Base-by-base conservation (phyloP, 2,329 filamentous ascomycete species). In the Fusarium sp. region DNA sequence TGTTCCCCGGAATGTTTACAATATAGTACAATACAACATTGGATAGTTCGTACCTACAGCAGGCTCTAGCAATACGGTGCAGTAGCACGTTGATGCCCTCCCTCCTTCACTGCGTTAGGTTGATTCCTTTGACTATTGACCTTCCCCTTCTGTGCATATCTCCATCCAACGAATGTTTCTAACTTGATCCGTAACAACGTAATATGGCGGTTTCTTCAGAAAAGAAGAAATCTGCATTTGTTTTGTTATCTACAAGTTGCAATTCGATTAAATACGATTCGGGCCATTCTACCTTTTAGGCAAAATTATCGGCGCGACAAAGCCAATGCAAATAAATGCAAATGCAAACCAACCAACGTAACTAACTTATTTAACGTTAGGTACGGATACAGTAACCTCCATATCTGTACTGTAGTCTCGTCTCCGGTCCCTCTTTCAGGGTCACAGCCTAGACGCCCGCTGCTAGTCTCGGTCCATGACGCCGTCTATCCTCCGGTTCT, bases 121-220 rank as follows among this genome's bases (percentile, higher is more conserved):
- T 40, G 44, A 40, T 68, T 54, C 49, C 53, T 60, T 44, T 60
- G 49, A 32, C 29, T 24, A 32, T 20, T 62, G 47, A 70, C 66
- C 66, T 70, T 70, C 66, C 66, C 50, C 61, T 70, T 70, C 63
- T 57, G 66, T 67, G 64, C 63, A 67, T 51, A 66, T 56, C 50
- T 46, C 64, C 56, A 62, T 53, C 18, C 34, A 25, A 44, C 32
- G 25, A 38, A 38, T 38, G 10, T 38, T 43, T 32, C 20, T 40
- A 53, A 27, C 49, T 38, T 32, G 27, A 24, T n/a, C 5, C 7
- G 25, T 34, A 34, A 16, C 22, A 40, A 43, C 42, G 22, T 30
- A 52, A 27, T 25, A 27, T 14, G 16, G 16, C 9, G 12, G 18
- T 16, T 20, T 52, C 11, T 38, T 51, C 20, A 9, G 16, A 32